Base-by-base conservation (phyloP, 371 early-diverging fungal species). In the Lichtheimia hyalospora region DNA sequence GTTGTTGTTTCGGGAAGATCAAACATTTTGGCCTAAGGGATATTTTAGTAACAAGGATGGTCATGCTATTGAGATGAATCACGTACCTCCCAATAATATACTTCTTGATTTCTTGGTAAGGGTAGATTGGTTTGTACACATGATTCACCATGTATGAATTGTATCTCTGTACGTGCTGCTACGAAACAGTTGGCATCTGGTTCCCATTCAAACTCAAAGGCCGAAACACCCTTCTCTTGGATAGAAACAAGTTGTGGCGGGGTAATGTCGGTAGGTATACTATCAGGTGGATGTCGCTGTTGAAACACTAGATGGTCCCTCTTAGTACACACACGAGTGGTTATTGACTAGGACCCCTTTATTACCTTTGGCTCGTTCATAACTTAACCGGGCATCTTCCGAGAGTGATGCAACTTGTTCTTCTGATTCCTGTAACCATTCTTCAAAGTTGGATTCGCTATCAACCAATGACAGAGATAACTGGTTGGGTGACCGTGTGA, bases 41-140 rank as follows among this genome's bases (percentile, higher is more conserved):
- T n/a, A n/a, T n/a, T n/a, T n/a, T n/a, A n/a, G n/a, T n/a, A n/a
- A n/a, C n/a, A n/a, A n/a, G n/a, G n/a, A n/a, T n/a, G n/a, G n/a
- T n/a, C n/a, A n/a, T n/a, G n/a, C n/a, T n/a, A n/a, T n/a, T n/a
- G n/a, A n/a, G 28, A 25, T 21, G 27, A 42, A 10, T 52, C 46
- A 18, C 18, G 42, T 67, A 70, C 71, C 67, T 88, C 90, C 83
- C 86, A 89, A 54, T 89, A 89, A 64, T 86, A 87, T 0, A 88
- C 86, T 55, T 89, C 88, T 75, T 90, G 90, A 25, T 82, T 77
- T 63, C 84, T 85, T 24, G 93, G 92, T 44, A 92, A 63, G 4
- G 93, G 93, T 50, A 92, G 62, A 63, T 92, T 92, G 16, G 93
- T 90, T 66, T 90, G 91, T 43, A 92, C 84, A 62, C 85, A 89